phyloP scores from a whole-genome alignment of 2,329 filamentous ascomycete genomes.

The Diplodia scrobiculata region DNA sequence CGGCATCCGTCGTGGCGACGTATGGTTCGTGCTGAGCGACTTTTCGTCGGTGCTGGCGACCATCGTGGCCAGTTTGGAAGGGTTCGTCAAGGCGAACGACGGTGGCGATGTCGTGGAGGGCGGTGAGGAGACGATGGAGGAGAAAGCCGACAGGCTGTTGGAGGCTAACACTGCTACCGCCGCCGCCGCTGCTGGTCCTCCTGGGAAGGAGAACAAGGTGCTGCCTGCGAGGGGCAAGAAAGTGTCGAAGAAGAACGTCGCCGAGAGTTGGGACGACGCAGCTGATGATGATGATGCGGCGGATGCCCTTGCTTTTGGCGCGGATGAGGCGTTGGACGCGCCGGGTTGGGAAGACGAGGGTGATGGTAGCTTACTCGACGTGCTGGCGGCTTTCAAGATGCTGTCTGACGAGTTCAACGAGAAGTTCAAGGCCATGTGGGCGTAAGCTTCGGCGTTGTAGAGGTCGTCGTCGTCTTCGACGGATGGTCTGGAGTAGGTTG shows the following conservation, averaged over 20 bases:
- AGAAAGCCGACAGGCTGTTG: slow-evolving; percentile 48
- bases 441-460: slow-evolving; percentile 44
- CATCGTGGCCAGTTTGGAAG: slow-evolving; percentile 66
- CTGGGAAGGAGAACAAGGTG: slow-evolving; percentile 34
- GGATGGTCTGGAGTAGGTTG: neutral
- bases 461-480: neutral
- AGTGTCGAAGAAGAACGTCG: slow-evolving; percentile 38
- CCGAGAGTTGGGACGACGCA: slow-evolving; percentile 44
- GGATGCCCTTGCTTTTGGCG: slow-evolving; percentile 35
- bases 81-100: slow-evolving; percentile 56
- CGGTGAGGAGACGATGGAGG: slow-evolving; percentile 44
- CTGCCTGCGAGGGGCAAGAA: slow-evolving; percentile 42
- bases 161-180: slow-evolving; percentile 45
- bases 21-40: slow-evolving; percentile 73
- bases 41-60: slow-evolving; percentile 68
- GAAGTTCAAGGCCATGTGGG: slow-evolving; percentile 65
- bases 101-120: slow-evolving; percentile 57
- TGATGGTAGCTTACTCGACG: slow-evolving; percentile 55
- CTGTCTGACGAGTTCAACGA: slow-evolving; percentile 63
- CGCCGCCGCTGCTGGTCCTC: slow-evolving; percentile 46
- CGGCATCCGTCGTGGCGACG: slow-evolving; percentile 64
- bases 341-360: slow-evolving; percentile 49
- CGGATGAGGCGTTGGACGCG: slow-evolving; percentile 26
- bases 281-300: slow-evolving; percentile 31
- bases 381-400: slow-evolving; percentile 61